Conservation (phyloP, 225 moss, liverwort and hornwort species). For the Climacium dendroides region DNA sequence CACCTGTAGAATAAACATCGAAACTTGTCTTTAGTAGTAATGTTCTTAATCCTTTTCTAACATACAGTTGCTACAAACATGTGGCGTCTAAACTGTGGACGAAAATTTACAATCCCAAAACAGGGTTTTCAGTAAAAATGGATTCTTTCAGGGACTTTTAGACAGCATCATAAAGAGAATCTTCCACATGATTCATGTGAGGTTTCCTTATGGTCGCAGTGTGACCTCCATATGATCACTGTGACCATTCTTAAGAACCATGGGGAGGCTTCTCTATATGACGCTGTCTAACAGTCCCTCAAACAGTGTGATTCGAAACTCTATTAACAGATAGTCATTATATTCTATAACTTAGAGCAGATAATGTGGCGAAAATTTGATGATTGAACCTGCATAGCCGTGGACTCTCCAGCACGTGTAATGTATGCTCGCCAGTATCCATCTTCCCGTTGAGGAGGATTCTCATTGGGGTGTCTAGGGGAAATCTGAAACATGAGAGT, state of each 20-base stretch:
- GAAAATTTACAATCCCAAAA: not conserved
- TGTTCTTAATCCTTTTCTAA: not conserved
- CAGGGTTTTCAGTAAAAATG: not conserved
- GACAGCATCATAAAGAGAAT: not conserved
- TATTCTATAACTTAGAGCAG: not conserved
- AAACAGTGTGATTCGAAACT: not conserved
- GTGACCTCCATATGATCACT: not conserved
- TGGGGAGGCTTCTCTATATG: not conserved
- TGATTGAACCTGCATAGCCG: slow-evolving; percentile 59
- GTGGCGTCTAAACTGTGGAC: not conserved
- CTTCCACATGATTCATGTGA: not conserved
- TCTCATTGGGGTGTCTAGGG: slow-evolving; percentile 26
- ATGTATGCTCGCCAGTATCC: slow-evolving; percentile 95
- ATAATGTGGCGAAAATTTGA: not conserved
- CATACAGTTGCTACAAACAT: not conserved
- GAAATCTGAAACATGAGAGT: slow-evolving; percentile 7
- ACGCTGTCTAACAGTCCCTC: not conserved
- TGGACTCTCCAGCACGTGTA: slow-evolving; percentile 77
- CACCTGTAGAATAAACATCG: slow-evolving; percentile 19
- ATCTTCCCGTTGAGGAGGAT: slow-evolving; percentile 47
- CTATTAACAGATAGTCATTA: not conserved
- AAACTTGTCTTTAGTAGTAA: not conserved
- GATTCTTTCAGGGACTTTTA: not conserved
- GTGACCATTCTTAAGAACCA: not conserved
- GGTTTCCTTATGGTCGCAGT: not conserved